Evolutionary conservation across 1,284 basidiomycete genomes (phyloP), one percentile per base, ranked within the genome.

Genomic region (Schizophyllum amplum): DNA sequence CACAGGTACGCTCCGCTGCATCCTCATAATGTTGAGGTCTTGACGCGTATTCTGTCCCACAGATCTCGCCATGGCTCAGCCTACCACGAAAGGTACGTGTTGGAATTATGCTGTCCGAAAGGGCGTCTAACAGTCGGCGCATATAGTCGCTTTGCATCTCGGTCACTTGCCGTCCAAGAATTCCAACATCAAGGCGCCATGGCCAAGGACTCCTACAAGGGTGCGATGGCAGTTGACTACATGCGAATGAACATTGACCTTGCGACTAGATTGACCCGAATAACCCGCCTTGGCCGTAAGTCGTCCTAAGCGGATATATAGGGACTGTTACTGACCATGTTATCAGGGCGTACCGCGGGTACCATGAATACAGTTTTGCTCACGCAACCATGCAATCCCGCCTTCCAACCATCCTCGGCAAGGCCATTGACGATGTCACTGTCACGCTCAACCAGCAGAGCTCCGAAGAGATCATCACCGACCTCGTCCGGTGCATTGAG

Each of bases 281-380:
- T 75, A 94, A 97, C 76, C 95, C 95, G 26, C 95, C 95, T 53
- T 98, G 94, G 94, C 94, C 94, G 33, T 42, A 42, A 42, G 33
- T 17, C 7, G 3, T 3, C 33, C 33, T 17, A 42, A 9, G n/a
- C 33, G 11, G 13, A 9, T 17, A 4, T 42, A 42, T 17, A 9
- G 7, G 17, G 33, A 17, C 11, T 17, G 33, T 42, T 13, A 3
- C 33, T 42, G 13, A 42, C 7, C 11, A 42, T 42, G 13, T 17
- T 9, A 42, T 2, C 7, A 42, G 33, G 25, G 94, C 90, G 1
- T 94, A 85, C 75, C 86, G 94, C 60, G 94, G 94, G 7, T 97
- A 97, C 74, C 94, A 97, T 72, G 91, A 94, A 72, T 97, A 94
- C 72, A 95, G 93, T 1, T 95, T 95, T 70, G 93, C 94, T 55